phyloP scores from a whole-genome alignment of 1,284 basidiomycete species.

The Erythrobasidium hasegawianum region DNA sequence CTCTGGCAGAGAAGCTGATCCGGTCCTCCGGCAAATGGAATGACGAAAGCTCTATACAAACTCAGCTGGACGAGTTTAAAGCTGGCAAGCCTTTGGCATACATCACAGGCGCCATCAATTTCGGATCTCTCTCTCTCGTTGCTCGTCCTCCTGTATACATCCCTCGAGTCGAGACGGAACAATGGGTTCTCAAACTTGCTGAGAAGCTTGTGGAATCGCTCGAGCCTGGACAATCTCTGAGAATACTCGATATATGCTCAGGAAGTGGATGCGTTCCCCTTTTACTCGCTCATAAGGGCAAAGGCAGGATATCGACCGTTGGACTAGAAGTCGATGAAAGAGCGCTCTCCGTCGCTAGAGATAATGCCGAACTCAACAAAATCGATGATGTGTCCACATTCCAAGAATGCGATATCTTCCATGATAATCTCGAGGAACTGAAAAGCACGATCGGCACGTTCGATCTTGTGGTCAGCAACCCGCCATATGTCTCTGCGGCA shows the following conservation, averaged over 20 bases:
- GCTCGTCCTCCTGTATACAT: constrained; percentile 39
- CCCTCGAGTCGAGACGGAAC: constrained; percentile 39
- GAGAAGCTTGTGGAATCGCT: constrained; percentile 8
- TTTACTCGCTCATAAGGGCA: constrained; percentile 35
- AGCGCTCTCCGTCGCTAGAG: constrained; percentile 20
- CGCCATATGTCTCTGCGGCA: constrained; percentile 38
- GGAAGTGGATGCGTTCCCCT: constrained; percentile 40
- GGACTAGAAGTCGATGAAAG: constrained; percentile 38
- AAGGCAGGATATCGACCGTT: constrained; percentile 33
- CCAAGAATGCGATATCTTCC: constrained; percentile 37
- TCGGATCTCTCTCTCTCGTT: constrained; percentile 33
- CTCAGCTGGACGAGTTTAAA: not conserved
- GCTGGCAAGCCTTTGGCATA: constrained; percentile 2
- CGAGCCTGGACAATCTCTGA: constrained; percentile 4
- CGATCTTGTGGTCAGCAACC: constrained; percentile 38
- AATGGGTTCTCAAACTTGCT: constrained; percentile 39
- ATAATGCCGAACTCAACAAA: constrained; percentile 35
- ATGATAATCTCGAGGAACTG: constrained; percentile 32
- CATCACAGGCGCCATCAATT: constrained; percentile 13
- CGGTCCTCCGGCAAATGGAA: too few relatives aligned
- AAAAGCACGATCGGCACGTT: constrained; percentile 28
- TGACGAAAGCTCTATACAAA: too few relatives aligned
- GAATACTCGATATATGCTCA: constrained; percentile 38
- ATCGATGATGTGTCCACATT: constrained; percentile 33
- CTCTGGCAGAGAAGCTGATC: too few relatives aligned